phyloP scores from a whole-genome alignment of 768 basidiomycete genomes.

The Tricholoma saponaceum region DNA sequence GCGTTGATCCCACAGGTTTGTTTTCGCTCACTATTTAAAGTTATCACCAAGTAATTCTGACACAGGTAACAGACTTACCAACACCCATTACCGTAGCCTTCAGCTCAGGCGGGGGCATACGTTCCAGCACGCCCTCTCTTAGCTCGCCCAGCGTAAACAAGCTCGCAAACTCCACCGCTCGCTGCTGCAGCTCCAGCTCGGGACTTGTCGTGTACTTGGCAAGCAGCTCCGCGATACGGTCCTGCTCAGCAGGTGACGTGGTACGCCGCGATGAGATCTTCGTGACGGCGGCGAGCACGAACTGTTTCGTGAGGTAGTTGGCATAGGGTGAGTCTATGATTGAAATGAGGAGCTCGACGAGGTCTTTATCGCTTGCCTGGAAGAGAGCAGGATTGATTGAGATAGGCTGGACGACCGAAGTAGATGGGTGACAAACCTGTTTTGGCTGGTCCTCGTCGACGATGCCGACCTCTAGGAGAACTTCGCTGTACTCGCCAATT shows the following conservation, averaged over 20 bases:
- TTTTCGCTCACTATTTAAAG: slow-evolving; percentile 78
- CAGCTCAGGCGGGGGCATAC: slow-evolving; percentile 98
- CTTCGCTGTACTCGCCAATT: slow-evolving; percentile 93
- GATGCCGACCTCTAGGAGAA: slow-evolving; percentile 81
- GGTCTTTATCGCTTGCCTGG: slow-evolving; percentile 75
- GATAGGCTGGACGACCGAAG: not conserved
- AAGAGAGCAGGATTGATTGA: slow-evolving; percentile 3
- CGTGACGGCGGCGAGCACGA: slow-evolving; percentile 83
- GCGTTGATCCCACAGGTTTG: slow-evolving; percentile 91
- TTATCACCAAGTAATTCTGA: slow-evolving; percentile 1
- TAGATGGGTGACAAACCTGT: slow-evolving; percentile 39
- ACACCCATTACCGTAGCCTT: slow-evolving; percentile 96
- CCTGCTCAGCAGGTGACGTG: slow-evolving; percentile 62
- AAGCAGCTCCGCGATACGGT: slow-evolving; percentile 74
- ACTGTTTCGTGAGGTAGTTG: slow-evolving; percentile 88
- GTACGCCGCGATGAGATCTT: slow-evolving; percentile 85
- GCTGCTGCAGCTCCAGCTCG: slow-evolving; percentile 93
- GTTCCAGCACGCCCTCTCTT: slow-evolving; percentile 82
- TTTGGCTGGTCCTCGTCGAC: slow-evolving; percentile 69
- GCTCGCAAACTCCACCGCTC: slow-evolving; percentile 91
- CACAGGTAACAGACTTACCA: slow-evolving; percentile 43
- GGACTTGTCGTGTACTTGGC: slow-evolving; percentile 82
- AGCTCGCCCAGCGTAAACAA: slow-evolving; percentile 77
- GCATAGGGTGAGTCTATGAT: slow-evolving; percentile 92
- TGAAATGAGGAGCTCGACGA: slow-evolving; percentile 82